phyloP scores from a whole-genome alignment of 306 rosid species.

The Fragaria ananassa region DNA sequence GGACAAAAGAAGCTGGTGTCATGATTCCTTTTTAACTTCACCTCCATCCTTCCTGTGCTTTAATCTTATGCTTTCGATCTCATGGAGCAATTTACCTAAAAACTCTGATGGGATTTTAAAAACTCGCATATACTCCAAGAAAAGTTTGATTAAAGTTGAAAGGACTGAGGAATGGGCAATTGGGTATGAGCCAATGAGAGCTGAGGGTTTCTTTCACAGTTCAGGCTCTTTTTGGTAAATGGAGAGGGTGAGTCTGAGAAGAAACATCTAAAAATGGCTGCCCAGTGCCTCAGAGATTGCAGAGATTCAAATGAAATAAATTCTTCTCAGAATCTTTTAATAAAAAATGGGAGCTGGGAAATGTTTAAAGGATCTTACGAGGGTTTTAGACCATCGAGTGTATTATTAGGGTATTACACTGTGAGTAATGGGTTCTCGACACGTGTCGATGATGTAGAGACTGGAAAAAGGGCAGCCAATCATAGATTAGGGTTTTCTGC shows the following conservation, averaged over 20 bases:
- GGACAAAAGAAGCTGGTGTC: conserved; percentile 25
- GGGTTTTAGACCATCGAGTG: conserved; percentile 10
- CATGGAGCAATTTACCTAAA: background rate
- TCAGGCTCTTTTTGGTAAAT: conserved; percentile 18
- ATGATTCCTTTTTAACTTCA: conserved; percentile 19
- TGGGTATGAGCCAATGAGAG: conserved; percentile 40
- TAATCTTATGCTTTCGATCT: background rate
- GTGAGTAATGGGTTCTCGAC: conserved; percentile 15
- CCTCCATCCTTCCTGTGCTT: background rate
- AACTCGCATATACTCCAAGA: background rate
- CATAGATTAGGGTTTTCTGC: conserved; percentile 31
- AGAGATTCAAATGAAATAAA: conserved; percentile 22
- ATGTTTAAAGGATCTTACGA: background rate
- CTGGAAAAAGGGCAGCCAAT: conserved; percentile 20
- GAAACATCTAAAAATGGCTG: conserved; percentile 10
- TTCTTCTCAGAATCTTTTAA: conserved; percentile 13
- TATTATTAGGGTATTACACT: conserved; percentile 17
- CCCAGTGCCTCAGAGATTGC: conserved; percentile 3
- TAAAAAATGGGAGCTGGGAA: background rate
- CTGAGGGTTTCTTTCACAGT: conserved; percentile 1
- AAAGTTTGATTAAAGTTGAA: conserved; percentile 13
- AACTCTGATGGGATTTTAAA: background rate
- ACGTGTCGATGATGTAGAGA: background rate
- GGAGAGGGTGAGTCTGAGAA: conserved; percentile 11
- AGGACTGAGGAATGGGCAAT: conserved; percentile 15